phyloP scores from a whole-genome alignment of 2,329 filamentous ascomycete genomes.

The Tolypocladium paradoxum region DNA sequence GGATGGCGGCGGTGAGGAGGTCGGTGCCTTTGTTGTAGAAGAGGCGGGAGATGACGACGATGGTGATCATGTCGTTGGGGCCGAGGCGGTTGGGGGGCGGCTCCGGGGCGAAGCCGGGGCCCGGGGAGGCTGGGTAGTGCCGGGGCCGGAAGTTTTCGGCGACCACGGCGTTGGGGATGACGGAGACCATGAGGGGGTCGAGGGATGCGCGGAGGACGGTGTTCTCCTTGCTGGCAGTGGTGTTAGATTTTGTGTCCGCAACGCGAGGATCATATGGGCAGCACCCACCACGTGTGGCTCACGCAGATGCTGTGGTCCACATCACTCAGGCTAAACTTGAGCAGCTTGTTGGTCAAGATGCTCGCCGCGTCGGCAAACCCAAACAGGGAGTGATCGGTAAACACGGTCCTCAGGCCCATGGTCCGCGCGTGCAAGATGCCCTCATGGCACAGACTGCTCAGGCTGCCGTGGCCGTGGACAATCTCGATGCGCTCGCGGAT shows the following conservation, averaged over 20 bases:
- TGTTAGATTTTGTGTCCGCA: background rate
- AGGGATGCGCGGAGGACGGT: slow-evolving; percentile 89
- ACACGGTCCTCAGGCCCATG: slow-evolving; percentile 92
- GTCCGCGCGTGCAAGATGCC: slow-evolving; percentile 89
- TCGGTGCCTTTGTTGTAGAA: slow-evolving; percentile 99
- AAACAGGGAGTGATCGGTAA: slow-evolving; percentile 95
- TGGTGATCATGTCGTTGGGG: slow-evolving; percentile 81
- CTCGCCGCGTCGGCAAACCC: slow-evolving; percentile 94
- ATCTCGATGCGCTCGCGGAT: slow-evolving; percentile 93
- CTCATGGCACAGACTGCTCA: slow-evolving; percentile 90
- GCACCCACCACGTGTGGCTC: slow-evolving; percentile 80
- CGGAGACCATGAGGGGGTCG: slow-evolving; percentile 93
- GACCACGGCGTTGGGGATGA: slow-evolving; percentile 95
- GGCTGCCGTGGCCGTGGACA: slow-evolving; percentile 90
- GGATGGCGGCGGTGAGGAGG: slow-evolving; percentile 90
- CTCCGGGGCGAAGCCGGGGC: slow-evolving; percentile 27
- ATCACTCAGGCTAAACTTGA: slow-evolving; percentile 93
- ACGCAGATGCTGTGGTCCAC: slow-evolving; percentile 98
- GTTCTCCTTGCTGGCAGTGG: slow-evolving; percentile 74
- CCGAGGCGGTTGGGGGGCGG: slow-evolving; percentile 58
- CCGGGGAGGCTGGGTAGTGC: slow-evolving; percentile 25
- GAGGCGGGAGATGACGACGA: slow-evolving; percentile 91
- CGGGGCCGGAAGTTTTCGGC: slow-evolving; percentile 85
- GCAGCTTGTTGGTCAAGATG: slow-evolving; percentile 90
- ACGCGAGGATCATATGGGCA: background rate